Base-by-base conservation (phyloP, 1,139 yeast genomes). In the Candida sp. region DNA sequence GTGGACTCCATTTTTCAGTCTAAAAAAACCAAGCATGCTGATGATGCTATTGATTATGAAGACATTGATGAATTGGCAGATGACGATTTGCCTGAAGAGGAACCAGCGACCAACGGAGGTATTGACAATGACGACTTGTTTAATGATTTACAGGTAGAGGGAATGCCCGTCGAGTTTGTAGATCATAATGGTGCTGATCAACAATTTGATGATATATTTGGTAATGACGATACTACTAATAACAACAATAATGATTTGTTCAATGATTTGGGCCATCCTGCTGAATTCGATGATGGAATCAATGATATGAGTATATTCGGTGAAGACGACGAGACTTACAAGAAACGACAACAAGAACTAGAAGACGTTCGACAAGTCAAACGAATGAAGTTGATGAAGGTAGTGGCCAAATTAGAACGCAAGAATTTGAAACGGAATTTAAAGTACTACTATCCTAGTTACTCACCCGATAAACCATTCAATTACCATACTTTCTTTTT, bases 11-110 rank as follows among this genome's bases (percentile, higher is more conserved):
- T 73, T 44, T 73, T 71, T 51, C 56, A 51, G 46, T 73, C 69
- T 36, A 56, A 62, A 23, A 58, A 57, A 35, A 79, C 84, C 0
- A 61, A 76, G 45, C 98, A 91, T 61, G 93, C 95, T 1, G 97
- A 82, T 4, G 93, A 91, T 60, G 98, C 99, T n/a, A 71, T 90
- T 37, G 98, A 93, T 63, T 93, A 87, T 60, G 97, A 89, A 56
- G 97, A 89, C 58, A 95, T 88, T 51, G 98, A 91, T 53, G 97
- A 91, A 61, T 71, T 93, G 45, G 98, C 98, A 0, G 98, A 73
- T n/a, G 76, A 90, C 39, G 97, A 89, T 43, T 50, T 69, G 5
- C 74, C 77, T 0, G 74, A 66, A n/a, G 81, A 75, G 45, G 76
- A 66, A 27, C 58, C 52, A 15, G 38, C 53, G 0, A 37, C 56